Conservation (phyloP, 2,329 filamentous ascomycete species). For the Fusarium sublunatum region DNA sequence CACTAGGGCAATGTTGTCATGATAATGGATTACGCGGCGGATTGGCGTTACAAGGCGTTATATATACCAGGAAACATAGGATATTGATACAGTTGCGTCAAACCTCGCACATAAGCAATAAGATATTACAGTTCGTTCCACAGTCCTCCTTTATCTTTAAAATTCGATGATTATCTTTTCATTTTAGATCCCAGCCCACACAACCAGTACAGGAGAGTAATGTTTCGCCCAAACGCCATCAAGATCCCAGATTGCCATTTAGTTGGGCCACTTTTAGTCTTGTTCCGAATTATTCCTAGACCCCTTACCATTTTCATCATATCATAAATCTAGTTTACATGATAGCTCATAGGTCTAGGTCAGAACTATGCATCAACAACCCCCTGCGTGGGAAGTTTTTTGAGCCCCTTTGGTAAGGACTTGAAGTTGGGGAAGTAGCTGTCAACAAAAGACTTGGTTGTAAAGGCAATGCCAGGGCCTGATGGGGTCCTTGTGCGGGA, state of each 20-base stretch:
- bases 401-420: slow-evolving; percentile 49
- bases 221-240: slow-evolving; percentile 23
- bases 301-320: slow-evolving; percentile 24
- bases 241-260: slow-evolving; percentile 2
- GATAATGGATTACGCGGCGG: slow-evolving; percentile 18
- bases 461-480: slow-evolving; percentile 49
- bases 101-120: neutral
- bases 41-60: slow-evolving; percentile 34
- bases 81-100: slow-evolving; percentile 2
- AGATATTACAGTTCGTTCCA: neutral
- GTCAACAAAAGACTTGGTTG: slow-evolving; percentile 48
- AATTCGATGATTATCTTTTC: neutral
- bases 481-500: slow-evolving; percentile 63
- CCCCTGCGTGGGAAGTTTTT: slow-evolving; percentile 42
- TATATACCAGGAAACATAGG: slow-evolving; percentile 33
- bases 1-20: slow-evolving; percentile 3
- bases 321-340: slow-evolving; percentile 36
- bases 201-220: neutral
- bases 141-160: neutral
- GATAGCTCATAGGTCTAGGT: neutral
- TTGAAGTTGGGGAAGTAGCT: slow-evolving; percentile 57
- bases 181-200: neutral
- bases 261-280: slow-evolving; percentile 14
- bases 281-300: neutral
- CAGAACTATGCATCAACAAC: slow-evolving; percentile 35